Conservation (phyloP, 179 eudicot species). For the Spergularia azorica region DNA sequence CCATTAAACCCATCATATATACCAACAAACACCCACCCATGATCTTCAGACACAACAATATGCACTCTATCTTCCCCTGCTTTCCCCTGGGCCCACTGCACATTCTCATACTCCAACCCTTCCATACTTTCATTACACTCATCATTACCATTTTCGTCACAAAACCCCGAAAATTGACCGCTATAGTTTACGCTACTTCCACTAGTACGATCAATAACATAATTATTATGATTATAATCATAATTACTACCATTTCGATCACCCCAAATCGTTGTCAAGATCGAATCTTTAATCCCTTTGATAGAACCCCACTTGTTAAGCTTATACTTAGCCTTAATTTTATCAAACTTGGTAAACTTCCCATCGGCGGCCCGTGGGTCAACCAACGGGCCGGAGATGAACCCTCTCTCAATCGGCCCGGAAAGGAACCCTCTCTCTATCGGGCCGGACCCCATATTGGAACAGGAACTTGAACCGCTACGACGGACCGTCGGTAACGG, state of each 20-base stretch:
- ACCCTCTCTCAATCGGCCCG: constrained; percentile 81
- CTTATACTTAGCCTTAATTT: constrained; percentile 29
- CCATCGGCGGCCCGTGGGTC: not conserved
- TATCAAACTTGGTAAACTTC: constrained; percentile 7
- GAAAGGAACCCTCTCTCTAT: constrained; percentile 74
- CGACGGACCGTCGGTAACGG: constrained; percentile 42
- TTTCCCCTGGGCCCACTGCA: constrained; percentile 94
- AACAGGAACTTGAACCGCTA: constrained; percentile 32
- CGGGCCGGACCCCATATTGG: constrained; percentile 54
- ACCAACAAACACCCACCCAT: constrained; percentile 83
- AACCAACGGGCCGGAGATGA: constrained; percentile 62
- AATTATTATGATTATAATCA: not conserved
- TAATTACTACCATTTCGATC: constrained; percentile 5
- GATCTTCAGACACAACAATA: constrained; percentile 61
- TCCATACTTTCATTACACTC: constrained; percentile 12
- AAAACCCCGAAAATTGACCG: constrained; percentile 30
- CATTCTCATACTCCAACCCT: constrained; percentile 42
- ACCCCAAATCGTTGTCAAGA: constrained; percentile 31
- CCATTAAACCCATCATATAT: constrained; percentile 87
- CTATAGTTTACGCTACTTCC: constrained; percentile 39
- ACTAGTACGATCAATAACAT: constrained; percentile 22
- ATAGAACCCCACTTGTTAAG: constrained; percentile 43
- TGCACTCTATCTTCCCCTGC: constrained; percentile 94
- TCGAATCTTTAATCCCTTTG: constrained; percentile 45
- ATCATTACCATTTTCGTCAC: constrained; percentile 33